phyloP scores from a whole-genome alignment of 2,329 filamentous ascomycete genomes.

The Colletotrichum sojae region DNA sequence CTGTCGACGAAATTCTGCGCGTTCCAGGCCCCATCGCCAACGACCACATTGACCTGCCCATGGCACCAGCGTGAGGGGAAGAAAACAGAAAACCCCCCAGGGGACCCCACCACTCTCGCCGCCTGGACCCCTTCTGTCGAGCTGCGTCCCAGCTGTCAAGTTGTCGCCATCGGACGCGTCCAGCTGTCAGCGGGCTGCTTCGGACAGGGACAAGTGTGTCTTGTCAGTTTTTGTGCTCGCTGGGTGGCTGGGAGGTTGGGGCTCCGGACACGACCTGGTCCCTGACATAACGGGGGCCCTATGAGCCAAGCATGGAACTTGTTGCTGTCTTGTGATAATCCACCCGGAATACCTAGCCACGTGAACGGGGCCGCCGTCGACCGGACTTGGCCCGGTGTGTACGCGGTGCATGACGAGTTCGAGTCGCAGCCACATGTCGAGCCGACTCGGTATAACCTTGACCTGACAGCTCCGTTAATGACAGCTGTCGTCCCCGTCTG shows the following conservation, averaged over 20 bases:
- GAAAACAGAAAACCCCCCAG: conserved; percentile 11
- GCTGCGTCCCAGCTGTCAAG: conserved; percentile 18
- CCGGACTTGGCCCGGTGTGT: neutral
- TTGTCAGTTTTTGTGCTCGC: neutral
- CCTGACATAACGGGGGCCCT: neutral
- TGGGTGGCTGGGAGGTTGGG: conserved; percentile 31
- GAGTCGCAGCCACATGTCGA: conserved; percentile 15
- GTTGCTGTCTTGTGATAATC: neutral
- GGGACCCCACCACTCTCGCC: neutral
- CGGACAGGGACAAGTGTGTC: neutral
- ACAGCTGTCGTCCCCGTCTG: conserved; percentile 34
- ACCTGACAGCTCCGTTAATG: neutral
- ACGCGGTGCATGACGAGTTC: conserved; percentile 1
- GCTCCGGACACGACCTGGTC: neutral
- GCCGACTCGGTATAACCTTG: conserved; percentile 14
- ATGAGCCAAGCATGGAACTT: neutral
- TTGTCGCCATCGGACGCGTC: neutral
- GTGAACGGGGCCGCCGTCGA: neutral
- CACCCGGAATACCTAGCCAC: neutral
- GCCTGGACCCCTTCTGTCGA: conserved; percentile 1
- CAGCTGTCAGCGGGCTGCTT: neutral
- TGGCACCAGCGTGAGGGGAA: conserved; percentile 28
- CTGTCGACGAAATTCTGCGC: neutral
- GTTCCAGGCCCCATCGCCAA: conserved; percentile 8
- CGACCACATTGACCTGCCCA: conserved; percentile 22